Base-by-base conservation (phyloP, 768 basidiomycete species). In the Psilocybe azurescens region DNA sequence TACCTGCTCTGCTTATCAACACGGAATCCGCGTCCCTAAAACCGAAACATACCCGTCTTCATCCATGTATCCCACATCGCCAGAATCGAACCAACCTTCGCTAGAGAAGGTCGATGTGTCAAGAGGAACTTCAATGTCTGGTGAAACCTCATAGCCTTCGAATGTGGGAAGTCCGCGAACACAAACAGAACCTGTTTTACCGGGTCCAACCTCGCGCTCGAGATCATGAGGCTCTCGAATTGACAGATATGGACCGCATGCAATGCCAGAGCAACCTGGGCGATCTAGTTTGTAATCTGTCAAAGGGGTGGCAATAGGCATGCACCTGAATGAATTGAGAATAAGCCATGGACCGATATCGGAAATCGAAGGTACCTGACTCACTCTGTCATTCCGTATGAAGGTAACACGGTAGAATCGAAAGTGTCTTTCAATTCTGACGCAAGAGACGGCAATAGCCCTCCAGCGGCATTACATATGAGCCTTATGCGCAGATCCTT, bases 331-430 rank as follows among this genome's bases (percentile, higher is more conserved):
- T 14, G 56, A 52, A 53, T 16, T 58, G 49, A 59, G 56, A 50
- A 50, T 24, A 58, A 54, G 33, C 58, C 36, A 33, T 32, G 20
- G 14, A 39, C 51, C 30, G 30, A n/a, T 59, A 46, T n/a, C 56
- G 47, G 60, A 52, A 38, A 49, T 46, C 28, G n/a, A 53, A 9
- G 24, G 13, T 16, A 46, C 32, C 30, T 53, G 41, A 14, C 75
- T 48, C 57, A 79, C 78, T 84, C 82, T 18, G 83, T 83, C 83
- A 86, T 86, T 20, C 85, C 86, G 68, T 86, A 87, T 1, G 85
- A 86, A 24, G 86, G 86, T 8, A 86, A 73, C n/a, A 88, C 78
- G 8, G 79, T 78, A 2, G 85, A 84, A 30, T 77, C 77, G 68
- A 87, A 87, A 3, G 79, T 78, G 36, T 76, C 67, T 69, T 81